phyloP scores from a whole-genome alignment of 2,329 filamentous ascomycete species.

The Scorias spongiosa region DNA sequence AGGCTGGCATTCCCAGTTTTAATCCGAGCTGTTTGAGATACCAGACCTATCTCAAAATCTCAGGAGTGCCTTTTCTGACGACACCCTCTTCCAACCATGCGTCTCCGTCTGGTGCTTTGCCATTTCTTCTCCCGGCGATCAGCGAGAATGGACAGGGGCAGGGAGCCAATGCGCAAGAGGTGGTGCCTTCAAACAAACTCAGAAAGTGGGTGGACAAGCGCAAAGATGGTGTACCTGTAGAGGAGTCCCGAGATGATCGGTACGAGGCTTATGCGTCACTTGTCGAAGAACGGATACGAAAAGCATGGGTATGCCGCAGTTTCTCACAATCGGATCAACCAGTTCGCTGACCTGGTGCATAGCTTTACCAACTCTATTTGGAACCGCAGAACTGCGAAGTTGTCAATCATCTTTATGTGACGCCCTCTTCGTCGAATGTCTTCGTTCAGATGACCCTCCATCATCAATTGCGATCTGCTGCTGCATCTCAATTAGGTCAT shows the following conservation, averaged over 20 bases:
- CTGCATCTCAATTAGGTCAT: conserved; percentile 58
- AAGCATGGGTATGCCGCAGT: conserved; percentile 55
- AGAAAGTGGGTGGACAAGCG: conserved; percentile 47
- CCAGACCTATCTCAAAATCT: conserved; percentile 83
- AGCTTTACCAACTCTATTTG: conserved; percentile 72
- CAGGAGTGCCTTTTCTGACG: conserved; percentile 50
- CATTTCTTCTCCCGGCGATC: conserved; percentile 57
- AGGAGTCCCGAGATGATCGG: conserved; percentile 38
- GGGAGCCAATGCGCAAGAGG: conserved; percentile 17
- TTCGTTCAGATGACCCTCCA: conserved; percentile 50
- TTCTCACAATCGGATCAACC: conserved; percentile 1
- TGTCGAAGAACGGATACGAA: conserved; percentile 60
- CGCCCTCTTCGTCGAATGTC: conserved; percentile 41
- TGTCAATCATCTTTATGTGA: conserved; percentile 56
- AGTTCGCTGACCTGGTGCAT: conserved; percentile 1
- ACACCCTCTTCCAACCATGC: conserved; percentile 79
- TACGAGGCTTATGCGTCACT: conserved; percentile 67
- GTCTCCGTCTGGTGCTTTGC: conserved; percentile 73
- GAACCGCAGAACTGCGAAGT: conserved; percentile 52
- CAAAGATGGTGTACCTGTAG: conserved; percentile 12
- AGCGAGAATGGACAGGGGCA: neutral
- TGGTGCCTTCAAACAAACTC: conserved; percentile 48
- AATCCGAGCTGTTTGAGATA: conserved; percentile 91
- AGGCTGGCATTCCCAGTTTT: conserved; percentile 53
- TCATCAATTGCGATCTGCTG: conserved; percentile 55